phyloP scores from a whole-genome alignment of 495 filamentous ascomycete species.

The Diplogelasinospora grovesii region DNA sequence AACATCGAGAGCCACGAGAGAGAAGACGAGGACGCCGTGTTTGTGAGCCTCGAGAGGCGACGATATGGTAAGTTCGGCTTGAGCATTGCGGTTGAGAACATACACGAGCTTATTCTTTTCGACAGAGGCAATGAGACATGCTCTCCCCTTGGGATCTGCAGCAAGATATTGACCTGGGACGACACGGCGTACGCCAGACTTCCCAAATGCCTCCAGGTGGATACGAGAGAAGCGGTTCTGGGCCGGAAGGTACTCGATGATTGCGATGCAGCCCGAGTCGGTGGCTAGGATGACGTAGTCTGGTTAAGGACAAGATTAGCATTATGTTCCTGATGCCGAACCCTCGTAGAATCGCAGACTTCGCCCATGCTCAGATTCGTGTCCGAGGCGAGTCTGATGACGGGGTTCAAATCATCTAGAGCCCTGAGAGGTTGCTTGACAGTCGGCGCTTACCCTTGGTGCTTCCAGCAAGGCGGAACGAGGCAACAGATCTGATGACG shows the following conservation, averaged over 20 bases:
- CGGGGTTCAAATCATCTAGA: too few relatives aligned
- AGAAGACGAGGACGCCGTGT: conserved; percentile 85
- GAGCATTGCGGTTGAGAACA: conserved; percentile 90
- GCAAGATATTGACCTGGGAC: conserved; percentile 94
- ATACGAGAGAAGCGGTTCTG: conserved; percentile 84
- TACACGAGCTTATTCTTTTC: conserved; percentile 99
- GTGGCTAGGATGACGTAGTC: conserved; percentile 95
- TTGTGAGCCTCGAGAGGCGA: conserved; percentile 95
- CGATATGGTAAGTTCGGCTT: conserved; percentile 91
- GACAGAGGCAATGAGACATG: conserved; percentile 84
- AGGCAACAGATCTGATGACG: conserved; percentile 79
- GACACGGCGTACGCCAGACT: conserved; percentile 90
- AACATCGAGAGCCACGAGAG: conserved; percentile 79
- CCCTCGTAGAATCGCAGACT: too few relatives aligned
- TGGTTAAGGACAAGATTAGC: conserved; percentile 43
- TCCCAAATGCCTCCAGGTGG: conserved; percentile 95
- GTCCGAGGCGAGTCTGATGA: too few relatives aligned
- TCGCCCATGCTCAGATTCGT: too few relatives aligned
- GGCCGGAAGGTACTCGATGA: conserved; percentile 83
- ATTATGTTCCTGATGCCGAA: conserved; percentile 1
- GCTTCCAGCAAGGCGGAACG: conserved; percentile 87
- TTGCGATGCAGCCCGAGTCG: conserved; percentile 90
- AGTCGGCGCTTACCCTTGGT: conserved; percentile 90
- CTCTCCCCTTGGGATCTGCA: conserved; percentile 89
- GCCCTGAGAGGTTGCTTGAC: too few relatives aligned